A percentile compares a stretch with the other conserved stretches of the same genome.
Evolutionary conservation across 208 protist species (phyloP).

Genomic region (Lotmaria passim): DNA sequence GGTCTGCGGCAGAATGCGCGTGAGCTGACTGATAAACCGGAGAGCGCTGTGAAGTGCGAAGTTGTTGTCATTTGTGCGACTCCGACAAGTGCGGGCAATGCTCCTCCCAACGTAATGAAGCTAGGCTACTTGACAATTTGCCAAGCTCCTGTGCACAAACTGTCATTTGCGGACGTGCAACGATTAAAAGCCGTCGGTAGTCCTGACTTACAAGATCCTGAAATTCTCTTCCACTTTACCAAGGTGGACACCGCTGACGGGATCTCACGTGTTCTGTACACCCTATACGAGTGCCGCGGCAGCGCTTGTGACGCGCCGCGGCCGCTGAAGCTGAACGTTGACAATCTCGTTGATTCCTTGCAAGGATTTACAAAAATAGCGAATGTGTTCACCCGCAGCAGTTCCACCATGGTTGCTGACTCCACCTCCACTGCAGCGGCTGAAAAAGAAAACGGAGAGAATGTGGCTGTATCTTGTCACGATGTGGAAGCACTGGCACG

Average conservation of each 20-base stretch:
- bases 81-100: background rate
- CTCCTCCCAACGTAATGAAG: slow-evolving; percentile 3
- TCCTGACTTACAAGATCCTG: background rate
- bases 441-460: background rate
- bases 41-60: slow-evolving; percentile 29
- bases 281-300: slow-evolving; percentile 3
- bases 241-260: background rate
- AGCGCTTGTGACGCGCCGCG: background rate
- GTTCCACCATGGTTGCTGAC: too few relatives aligned
- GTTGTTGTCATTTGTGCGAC: slow-evolving; percentile 41
- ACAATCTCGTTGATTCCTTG: slow-evolving; percentile 71
- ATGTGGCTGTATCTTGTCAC: background rate
- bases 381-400: slow-evolving; percentile 39
- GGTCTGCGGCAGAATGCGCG: slow-evolving; percentile 38
- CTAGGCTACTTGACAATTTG: slow-evolving; percentile 50
- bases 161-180: slow-evolving; percentile 54
- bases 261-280: slow-evolving; percentile 23
- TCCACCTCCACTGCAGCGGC: background rate
- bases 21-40: slow-evolving; percentile 43
- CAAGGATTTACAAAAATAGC: slow-evolving; percentile 53
- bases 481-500: background rate
- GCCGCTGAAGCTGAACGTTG: slow-evolving; percentile 46
- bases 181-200: slow-evolving; percentile 11
- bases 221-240: slow-evolving; percentile 41
- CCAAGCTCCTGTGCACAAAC: slow-evolving; percentile 58